Conservation (phyloP, 257 asterid species). For the Solanum chilense region DNA sequence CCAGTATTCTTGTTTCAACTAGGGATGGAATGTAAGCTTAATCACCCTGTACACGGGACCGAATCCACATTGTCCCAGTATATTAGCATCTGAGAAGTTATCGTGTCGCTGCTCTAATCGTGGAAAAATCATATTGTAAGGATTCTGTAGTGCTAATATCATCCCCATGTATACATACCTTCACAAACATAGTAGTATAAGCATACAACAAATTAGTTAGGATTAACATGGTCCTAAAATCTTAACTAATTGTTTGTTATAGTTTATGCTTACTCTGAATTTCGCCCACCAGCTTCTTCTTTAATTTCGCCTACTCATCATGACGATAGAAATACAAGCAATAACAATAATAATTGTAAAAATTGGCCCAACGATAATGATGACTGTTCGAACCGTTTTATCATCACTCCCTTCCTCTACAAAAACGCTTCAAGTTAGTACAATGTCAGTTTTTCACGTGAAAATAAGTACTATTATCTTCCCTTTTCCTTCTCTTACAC, state of each 20-base stretch:
- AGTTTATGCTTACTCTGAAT: neutral
- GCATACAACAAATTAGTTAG: neutral
- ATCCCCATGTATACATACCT: neutral
- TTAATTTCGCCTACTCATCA: neutral
- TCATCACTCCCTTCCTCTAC: neutral
- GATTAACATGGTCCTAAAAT: neutral
- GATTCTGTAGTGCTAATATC: slow-evolving; percentile 6
- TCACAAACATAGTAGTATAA: neutral
- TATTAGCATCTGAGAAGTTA: slow-evolving; percentile 1
- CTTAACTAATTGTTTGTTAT: neutral
- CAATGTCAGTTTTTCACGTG: too few species aligned
- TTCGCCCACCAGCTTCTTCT: neutral
- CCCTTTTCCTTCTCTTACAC: too few species aligned
- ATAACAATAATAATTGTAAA: neutral
- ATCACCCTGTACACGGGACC: slow-evolving; percentile 3
- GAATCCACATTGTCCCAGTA: slow-evolving; percentile 6
- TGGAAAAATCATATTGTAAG: slow-evolving; percentile 8
- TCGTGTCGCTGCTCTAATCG: neutral
- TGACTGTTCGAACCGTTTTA: neutral
- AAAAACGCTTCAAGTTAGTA: neutral
- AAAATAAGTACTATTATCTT: too few species aligned
- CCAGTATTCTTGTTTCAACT: too few species aligned
- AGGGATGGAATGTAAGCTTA: neutral
- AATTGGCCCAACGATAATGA: neutral
- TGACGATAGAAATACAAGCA: neutral